These are phyloP conservation scores for Hypoxylon intermedium DNA, from an alignment of 495 filamentous ascomycete genomes.

Conservation along the genomic window DNA sequence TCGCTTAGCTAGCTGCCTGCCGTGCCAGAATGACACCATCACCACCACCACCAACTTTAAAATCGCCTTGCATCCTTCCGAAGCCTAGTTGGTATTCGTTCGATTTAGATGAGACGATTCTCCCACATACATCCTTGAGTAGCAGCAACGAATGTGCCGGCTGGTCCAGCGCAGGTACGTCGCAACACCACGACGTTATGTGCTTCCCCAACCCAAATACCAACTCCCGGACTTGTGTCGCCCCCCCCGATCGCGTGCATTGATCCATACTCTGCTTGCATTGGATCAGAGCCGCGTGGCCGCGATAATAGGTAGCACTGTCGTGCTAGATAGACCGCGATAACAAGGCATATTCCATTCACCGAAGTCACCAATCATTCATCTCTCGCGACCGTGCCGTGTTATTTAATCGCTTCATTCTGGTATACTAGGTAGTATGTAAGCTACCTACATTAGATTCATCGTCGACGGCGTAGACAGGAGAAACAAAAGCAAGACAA, in stretches of 20 bases:
- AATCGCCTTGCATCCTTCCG: neutral
- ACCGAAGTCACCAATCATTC: neutral
- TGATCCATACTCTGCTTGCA: constrained; percentile 11
- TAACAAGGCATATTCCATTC: neutral
- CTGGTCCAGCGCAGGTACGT: neutral
- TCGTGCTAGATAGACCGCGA: neutral
- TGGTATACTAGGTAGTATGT: constrained; percentile 29
- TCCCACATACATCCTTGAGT: neutral
- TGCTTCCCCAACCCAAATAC: constrained; percentile 15
- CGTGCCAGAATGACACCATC: too few species aligned
- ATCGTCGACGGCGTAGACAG: constrained; percentile 13
- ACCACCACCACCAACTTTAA: neutral
- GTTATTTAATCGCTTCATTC: constrained; percentile 33
- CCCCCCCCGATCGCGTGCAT: constrained; percentile 4
- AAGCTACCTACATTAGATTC: constrained; percentile 32
- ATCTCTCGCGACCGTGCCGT: constrained; percentile 12
- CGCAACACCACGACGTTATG: neutral
- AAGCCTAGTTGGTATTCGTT: neutral
- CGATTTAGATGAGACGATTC: neutral
- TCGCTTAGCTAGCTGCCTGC: too few species aligned
- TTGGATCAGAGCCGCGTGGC: constrained; percentile 17
- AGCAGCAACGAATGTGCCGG: too few species aligned
- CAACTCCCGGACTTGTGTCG: neutral
- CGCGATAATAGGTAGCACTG: neutral
- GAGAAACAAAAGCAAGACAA: too few species aligned